Percentiles rank a stretch among this genome's conserved stretches.
phyloP scores from a whole-genome alignment of 1,139 yeast species.

The Debaryomyces psychrophilus region DNA sequence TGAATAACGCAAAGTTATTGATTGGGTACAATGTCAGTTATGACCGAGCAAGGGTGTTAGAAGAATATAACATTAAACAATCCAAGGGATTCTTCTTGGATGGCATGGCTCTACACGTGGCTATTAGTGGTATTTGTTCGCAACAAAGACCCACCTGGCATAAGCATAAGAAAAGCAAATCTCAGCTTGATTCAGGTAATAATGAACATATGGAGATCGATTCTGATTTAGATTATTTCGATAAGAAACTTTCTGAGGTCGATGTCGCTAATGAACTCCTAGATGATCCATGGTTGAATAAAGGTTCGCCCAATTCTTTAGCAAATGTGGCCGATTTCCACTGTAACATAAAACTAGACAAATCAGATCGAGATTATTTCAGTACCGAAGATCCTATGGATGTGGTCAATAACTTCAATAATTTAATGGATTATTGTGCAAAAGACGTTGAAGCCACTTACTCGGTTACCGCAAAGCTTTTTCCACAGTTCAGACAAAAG shows the following conservation, averaged over 20 bases:
- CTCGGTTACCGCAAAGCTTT: conserved; percentile 64
- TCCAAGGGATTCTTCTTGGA: conserved; percentile 82
- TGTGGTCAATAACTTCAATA: conserved; percentile 60
- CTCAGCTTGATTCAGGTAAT: conserved; percentile 21
- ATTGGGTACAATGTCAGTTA: conserved; percentile 91
- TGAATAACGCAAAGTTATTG: conserved; percentile 55
- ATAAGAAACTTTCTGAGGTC: conserved; percentile 16
- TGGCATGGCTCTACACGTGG: conserved; percentile 91
- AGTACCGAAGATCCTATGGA: conserved; percentile 55
- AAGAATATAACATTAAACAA: conserved; percentile 73
- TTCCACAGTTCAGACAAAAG: conserved; percentile 65
- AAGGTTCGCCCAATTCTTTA: conserved; percentile 79
- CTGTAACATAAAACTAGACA: conserved; percentile 70
- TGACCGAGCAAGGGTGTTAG: conserved; percentile 83
- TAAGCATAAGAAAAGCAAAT: conserved; percentile 52
- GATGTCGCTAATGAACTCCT: conserved; percentile 35
- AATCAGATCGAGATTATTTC: conserved; percentile 67
- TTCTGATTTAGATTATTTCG: conserved; percentile 15
- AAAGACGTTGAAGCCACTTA: conserved; percentile 79
- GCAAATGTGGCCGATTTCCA: conserved; percentile 82
- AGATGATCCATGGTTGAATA: conserved; percentile 77
- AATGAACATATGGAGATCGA: conserved; percentile 32
- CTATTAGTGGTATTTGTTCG: conserved; percentile 90
- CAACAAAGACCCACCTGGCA: conserved; percentile 84
- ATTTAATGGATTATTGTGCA: conserved; percentile 80